Percentiles rank a stretch among this genome's conserved stretches.
Conservation (phyloP, 345 rosid species). For the Capsella bursapastoris region DNA sequence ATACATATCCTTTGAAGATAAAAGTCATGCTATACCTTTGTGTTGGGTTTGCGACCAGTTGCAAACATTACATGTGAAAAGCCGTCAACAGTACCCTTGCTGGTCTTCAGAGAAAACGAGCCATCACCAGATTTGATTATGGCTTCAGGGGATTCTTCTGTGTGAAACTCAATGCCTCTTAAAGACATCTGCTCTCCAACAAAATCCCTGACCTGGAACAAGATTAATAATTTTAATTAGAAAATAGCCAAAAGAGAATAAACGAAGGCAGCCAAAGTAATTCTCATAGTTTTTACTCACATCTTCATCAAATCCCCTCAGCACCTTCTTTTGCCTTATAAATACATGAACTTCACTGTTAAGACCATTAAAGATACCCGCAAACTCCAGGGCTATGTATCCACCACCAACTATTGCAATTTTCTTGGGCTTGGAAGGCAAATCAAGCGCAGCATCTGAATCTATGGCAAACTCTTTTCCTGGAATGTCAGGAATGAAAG, state of each 20-base stretch:
- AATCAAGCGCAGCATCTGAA: conserved; percentile 97
- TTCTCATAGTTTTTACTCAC: conserved; percentile 46
- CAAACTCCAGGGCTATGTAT: conserved; percentile 87
- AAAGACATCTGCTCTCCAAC: conserved; percentile 86
- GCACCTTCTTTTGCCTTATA: conserved; percentile 87
- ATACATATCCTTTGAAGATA: neutral
- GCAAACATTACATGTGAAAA: conserved; percentile 98
- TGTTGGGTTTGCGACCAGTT: conserved; percentile 90
- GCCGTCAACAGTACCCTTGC: conserved; percentile 81
- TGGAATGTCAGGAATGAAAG: conserved; percentile 88
- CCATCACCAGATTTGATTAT: conserved; percentile 79
- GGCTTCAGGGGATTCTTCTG: conserved; percentile 88
- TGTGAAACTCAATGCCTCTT: conserved; percentile 89
- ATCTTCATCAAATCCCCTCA: conserved; percentile 97
- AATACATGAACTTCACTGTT: conserved; percentile 87
- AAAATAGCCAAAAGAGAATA: conserved; percentile 4
- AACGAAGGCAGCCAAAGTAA: conserved; percentile 9
- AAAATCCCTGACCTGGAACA: conserved; percentile 81
- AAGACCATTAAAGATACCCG: conserved; percentile 87
- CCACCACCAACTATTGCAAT: conserved; percentile 95
- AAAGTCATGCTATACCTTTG: conserved; percentile 61
- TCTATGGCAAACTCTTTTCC: conserved; percentile 85
- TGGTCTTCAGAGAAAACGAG: conserved; percentile 79
- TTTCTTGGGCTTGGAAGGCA: conserved; percentile 81
- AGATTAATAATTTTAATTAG: conserved; percentile 6